Percentiles rank a stretch among this genome's conserved stretches.
These are phyloP conservation scores for Torrubiella hemipterigena DNA, from an alignment of 2,329 filamentous ascomycete genomes.

Conservation along the genomic window DNA sequence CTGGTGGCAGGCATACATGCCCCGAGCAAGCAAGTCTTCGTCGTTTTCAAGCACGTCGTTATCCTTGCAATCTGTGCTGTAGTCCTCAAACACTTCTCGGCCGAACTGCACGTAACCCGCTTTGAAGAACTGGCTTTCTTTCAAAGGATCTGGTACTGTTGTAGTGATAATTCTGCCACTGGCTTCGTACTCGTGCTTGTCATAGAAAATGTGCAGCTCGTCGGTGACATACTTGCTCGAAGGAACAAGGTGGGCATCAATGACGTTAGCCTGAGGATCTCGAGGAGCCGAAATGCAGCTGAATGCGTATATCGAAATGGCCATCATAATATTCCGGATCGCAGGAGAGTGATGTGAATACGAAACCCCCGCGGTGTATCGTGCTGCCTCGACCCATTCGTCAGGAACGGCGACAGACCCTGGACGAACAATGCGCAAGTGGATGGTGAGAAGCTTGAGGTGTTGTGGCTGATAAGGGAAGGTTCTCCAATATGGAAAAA, in stretches of 20 bases:
- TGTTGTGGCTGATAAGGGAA: slow-evolving; percentile 2
- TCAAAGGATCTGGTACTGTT: not conserved
- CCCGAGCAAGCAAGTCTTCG: not conserved
- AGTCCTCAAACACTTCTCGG: not conserved
- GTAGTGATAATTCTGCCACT: not conserved
- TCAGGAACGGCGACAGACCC: not conserved
- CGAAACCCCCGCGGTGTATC: not conserved
- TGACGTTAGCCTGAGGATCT: not conserved
- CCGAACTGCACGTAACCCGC: not conserved
- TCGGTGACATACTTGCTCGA: not conserved
- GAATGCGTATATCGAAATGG: not conserved
- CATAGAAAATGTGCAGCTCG: not conserved
- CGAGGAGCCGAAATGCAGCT: not conserved
- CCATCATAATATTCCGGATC: not conserved
- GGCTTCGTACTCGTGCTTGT: not conserved
- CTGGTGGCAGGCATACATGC: not conserved
- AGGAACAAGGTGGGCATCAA: not conserved
- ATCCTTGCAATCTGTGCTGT: too few species aligned
- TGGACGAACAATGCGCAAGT: slow-evolving; percentile 2
- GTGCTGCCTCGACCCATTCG: slow-evolving; percentile 1
- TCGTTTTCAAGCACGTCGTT: not conserved
- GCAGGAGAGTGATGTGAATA: not conserved
- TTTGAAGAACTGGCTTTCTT: not conserved
- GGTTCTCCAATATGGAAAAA: slow-evolving; percentile 2
- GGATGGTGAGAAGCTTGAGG: slow-evolving; percentile 1